phyloP scores from a whole-genome alignment of 2,329 filamentous ascomycete genomes.

The Colletotrichum gloeosporioides region DNA sequence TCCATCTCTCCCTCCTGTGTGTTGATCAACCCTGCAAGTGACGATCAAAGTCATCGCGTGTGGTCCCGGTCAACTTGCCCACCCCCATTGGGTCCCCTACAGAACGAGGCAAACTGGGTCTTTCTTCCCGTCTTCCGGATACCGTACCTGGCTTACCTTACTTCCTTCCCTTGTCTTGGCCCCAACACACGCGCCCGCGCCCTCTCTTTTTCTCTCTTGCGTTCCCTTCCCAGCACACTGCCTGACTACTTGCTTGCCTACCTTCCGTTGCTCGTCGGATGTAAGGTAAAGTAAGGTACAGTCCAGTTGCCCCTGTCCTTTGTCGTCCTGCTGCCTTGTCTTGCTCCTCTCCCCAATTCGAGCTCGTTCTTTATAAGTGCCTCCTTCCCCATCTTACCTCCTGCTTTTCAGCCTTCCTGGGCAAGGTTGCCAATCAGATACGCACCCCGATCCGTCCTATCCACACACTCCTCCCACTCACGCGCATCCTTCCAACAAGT shows the following conservation, averaged over 20 bases:
- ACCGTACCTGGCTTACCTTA: not conserved
- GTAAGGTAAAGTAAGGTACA: not conserved
- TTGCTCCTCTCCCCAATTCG: not conserved
- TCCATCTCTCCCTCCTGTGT: not conserved
- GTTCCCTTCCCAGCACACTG: not conserved
- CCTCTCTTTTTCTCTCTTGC: not conserved
- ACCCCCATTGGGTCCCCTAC: not conserved
- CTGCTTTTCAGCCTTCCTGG: conserved; percentile 13
- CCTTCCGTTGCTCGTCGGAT: not conserved
- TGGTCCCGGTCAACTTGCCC: not conserved
- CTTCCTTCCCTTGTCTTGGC: not conserved
- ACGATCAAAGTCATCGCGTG: not conserved
- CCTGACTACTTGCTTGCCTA: not conserved
- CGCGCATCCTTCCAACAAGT: not conserved
- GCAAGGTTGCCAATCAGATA: conserved; percentile 16
- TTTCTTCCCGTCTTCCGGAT: not conserved
- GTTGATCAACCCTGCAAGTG: not conserved
- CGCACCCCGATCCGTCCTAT: conserved; percentile 1
- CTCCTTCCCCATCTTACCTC: conserved; percentile 2
- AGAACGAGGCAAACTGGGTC: not conserved
- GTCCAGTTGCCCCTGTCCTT: not conserved
- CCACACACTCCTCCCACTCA: conserved; percentile 18
- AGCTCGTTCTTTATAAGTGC: conserved; percentile 3
- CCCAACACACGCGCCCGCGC: not conserved
- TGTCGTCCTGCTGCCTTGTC: not conserved